Conservation (phyloP, 169 alveolate species). For the Plasmodium coatneyi region DNA sequence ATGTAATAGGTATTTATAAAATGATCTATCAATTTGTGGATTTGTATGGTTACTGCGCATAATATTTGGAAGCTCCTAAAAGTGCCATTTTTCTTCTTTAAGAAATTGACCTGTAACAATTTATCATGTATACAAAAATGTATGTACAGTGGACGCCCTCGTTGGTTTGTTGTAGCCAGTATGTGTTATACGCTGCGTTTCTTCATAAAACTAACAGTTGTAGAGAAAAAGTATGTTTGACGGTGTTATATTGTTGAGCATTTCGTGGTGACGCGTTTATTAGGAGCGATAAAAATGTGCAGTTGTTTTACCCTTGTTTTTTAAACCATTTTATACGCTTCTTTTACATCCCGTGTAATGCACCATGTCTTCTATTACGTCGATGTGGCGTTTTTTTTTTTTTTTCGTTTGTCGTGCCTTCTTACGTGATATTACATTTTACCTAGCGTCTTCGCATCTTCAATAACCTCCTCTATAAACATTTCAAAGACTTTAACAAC, state of each 20-base stretch:
- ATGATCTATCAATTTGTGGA: not conserved
- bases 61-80: not conserved
- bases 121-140: not conserved
- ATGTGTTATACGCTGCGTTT: not conserved
- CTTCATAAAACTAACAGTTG: not conserved
- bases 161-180: not conserved
- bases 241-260: not conserved
- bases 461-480: conserved; percentile 9
- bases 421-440: conserved; percentile 12
- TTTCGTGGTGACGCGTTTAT: not conserved
- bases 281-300: not conserved
- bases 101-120: not conserved
- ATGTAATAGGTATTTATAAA: not conserved
- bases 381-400: not conserved
- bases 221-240: not conserved
- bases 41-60: not conserved
- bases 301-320: not conserved
- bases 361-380: not conserved
- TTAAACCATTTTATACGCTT: not conserved
- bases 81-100: not conserved
- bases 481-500: not conserved
- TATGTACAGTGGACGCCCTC: not conserved
- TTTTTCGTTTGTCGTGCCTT: not conserved
- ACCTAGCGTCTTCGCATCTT: not conserved
- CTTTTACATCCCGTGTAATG: not conserved